Percentiles rank a stretch among this genome's conserved stretches.
Conservation (phyloP, 2,329 filamentous ascomycete species). For the Albophoma yamanashiensis region DNA sequence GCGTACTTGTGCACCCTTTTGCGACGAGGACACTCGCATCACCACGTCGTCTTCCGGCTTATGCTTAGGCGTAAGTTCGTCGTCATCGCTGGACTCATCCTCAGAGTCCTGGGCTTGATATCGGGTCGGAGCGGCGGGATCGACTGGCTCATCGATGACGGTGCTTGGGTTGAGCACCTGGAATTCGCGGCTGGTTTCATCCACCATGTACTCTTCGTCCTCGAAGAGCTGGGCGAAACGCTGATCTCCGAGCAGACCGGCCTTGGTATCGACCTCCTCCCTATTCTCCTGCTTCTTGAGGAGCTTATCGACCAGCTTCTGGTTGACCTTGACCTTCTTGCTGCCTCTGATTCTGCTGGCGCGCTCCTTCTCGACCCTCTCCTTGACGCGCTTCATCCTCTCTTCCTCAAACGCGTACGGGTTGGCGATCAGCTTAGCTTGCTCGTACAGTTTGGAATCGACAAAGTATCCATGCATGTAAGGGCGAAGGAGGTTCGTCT, state of each 20-base stretch:
- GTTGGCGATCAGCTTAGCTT: slow-evolving; percentile 85
- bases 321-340: slow-evolving; percentile 97
- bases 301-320: slow-evolving; percentile 65
- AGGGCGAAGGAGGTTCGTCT: slow-evolving; percentile 77
- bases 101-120: slow-evolving; percentile 30
- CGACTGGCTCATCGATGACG: slow-evolving; percentile 23
- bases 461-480: slow-evolving; percentile 99
- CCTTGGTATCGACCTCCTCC: slow-evolving; percentile 44
- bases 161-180: slow-evolving; percentile 83
- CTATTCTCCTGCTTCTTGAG: slow-evolving; percentile 54
- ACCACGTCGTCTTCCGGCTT: slow-evolving; percentile 29
- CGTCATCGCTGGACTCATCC: slow-evolving; percentile 32
- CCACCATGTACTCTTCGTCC: slow-evolving; percentile 84
- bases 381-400: slow-evolving; percentile 78
- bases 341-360: slow-evolving; percentile 85
- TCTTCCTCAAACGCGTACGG: slow-evolving; percentile 92
- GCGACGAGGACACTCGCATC: slow-evolving; percentile 62
- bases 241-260: slow-evolving; percentile 65
- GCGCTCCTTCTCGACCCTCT: slow-evolving; percentile 96
- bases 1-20: slow-evolving; percentile 43
- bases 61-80: slow-evolving; percentile 9
- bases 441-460: slow-evolving; percentile 87
- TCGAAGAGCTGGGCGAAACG: slow-evolving; percentile 87
- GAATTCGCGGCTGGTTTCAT: slow-evolving; percentile 84
- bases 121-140: slow-evolving; percentile 22